Base-by-base conservation (phyloP, 495 filamentous ascomycete species). In the Podospora bellae-mahoneyi region DNA sequence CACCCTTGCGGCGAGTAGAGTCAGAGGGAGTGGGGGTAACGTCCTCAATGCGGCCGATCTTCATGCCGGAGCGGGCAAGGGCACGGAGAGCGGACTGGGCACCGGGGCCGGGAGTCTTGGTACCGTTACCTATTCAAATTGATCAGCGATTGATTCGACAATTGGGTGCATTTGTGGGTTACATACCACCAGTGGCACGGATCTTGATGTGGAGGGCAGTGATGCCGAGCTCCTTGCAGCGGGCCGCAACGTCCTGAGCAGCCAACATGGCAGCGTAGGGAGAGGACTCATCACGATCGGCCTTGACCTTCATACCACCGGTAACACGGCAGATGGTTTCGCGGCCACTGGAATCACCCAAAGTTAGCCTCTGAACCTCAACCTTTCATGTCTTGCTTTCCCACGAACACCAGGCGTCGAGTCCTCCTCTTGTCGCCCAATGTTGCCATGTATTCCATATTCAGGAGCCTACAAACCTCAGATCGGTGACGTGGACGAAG, bases 221-320 rank as follows among this genome's bases (percentile, higher is more conserved):
- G 84, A 99, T 97, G 78, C 96, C 96, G 75, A 99, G 84, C 84
- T 99, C 95, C 91, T 99, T 98, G 91, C 95, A 99, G 80, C 94
- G 91, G 77, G 86, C 85, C 74, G 95, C 95, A 79, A 97, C 95
- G 74, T 91, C 90, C 83, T 97, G 94, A 73, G 94, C 95, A 81
- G 95, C 95, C 90, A 99, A 92, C 95, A 99, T 99, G 82, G 95
- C 95, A 76, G 95, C 95, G 88, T 99, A 99, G 71, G 95, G 95
- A 62, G 94, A 97, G 70, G 94, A 97, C 88, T 99, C 95, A 84
- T 99, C 95, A 85, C 95, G 93, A 82, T 99, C 95, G 82, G 95
- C 95, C 90, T 99, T 99, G 87, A 99, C 95, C 88, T 99, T 99
- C 95, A 98, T 98, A 79, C 95, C 95, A 83, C 95, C 95, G 75